Evolutionary conservation across 352 stramenopile genomes (phyloP).

Genomic region (Thraustotheca clavata): DNA sequence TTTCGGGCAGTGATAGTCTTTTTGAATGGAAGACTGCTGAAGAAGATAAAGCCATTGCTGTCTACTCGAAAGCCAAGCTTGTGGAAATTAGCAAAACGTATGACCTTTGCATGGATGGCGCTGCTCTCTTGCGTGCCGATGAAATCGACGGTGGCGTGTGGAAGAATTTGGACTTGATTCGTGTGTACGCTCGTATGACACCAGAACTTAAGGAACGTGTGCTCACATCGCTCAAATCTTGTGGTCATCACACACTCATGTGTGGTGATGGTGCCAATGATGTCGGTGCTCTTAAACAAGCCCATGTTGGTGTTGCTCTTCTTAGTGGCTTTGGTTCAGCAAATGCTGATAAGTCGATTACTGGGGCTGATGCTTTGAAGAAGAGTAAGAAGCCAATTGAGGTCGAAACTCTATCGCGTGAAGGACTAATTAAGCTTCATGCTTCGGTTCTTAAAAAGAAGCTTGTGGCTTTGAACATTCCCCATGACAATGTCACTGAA

Average conservation of each 20-base stretch:
- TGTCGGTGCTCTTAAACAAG: slow-evolving; percentile 92
- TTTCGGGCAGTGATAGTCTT: slow-evolving; percentile 60
- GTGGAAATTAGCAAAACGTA: slow-evolving; percentile 61
- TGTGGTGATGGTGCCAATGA: slow-evolving; percentile 99
- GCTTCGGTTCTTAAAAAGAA: slow-evolving; percentile 80
- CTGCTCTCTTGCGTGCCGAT: slow-evolving; percentile 55
- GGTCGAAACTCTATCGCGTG: slow-evolving; percentile 31
- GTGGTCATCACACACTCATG: slow-evolving; percentile 93
- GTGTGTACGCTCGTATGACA: slow-evolving; percentile 95
- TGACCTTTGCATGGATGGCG: slow-evolving; percentile 79
- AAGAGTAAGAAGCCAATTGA: slow-evolving; percentile 36
- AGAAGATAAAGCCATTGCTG: slow-evolving; percentile 54
- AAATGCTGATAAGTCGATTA: slow-evolving; percentile 83
- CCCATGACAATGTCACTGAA: slow-evolving; percentile 56
- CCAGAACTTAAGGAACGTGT: slow-evolving; percentile 96
- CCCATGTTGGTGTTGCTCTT: slow-evolving; percentile 77
- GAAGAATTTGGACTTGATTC: slow-evolving; percentile 66
- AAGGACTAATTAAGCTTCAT: slow-evolving; percentile 80
- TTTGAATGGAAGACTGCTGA: slow-evolving; percentile 86
- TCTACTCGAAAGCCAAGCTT: slow-evolving; percentile 62
- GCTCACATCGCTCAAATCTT: slow-evolving; percentile 90
- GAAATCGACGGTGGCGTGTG: slow-evolving; percentile 80
- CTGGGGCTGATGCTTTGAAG: slow-evolving; percentile 62
- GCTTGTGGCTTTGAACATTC: slow-evolving; percentile 52
- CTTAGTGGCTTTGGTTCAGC: slow-evolving; percentile 74